A percentile compares a stretch with the other conserved stretches of the same genome.
Conservation (phyloP, 495 filamentous ascomycete species). For the Aspergillus baeticus region DNA sequence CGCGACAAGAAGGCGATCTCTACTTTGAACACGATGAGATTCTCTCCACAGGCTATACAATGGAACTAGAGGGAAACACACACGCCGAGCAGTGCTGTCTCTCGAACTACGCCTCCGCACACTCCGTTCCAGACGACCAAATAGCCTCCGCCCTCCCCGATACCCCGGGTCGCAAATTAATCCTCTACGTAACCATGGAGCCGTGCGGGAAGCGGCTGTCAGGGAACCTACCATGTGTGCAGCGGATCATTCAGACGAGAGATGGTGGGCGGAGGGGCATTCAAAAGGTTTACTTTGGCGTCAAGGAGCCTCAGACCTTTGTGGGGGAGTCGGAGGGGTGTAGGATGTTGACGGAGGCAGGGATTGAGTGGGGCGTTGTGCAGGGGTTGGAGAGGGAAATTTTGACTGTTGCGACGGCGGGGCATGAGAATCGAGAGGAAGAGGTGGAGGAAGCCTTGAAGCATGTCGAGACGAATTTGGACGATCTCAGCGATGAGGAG, state of each 20-base stretch:
- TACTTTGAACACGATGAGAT: constrained; percentile 50
- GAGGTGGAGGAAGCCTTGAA: constrained; percentile 34
- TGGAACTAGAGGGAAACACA: constrained; percentile 89
- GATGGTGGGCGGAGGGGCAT: constrained; percentile 50
- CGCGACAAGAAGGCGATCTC: constrained; percentile 38
- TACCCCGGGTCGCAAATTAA: constrained; percentile 40
- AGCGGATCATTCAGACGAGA: constrained; percentile 67
- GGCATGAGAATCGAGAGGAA: constrained; percentile 57
- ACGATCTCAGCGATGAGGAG: constrained; percentile 37
- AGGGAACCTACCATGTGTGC: constrained; percentile 79
- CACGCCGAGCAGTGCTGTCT: constrained; percentile 95
- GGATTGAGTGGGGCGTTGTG: constrained; percentile 71
- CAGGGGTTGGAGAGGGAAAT: constrained; percentile 80
- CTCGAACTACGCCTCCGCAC: constrained; percentile 62
- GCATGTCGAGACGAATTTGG: constrained; percentile 30
- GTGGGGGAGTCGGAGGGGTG: constrained; percentile 77
- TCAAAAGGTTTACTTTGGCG: constrained; percentile 79
- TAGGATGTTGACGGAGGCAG: constrained; percentile 64
- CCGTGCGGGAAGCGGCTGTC: constrained; percentile 80
- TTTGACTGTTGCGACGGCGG: constrained; percentile 73
- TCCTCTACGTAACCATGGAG: constrained; percentile 92
- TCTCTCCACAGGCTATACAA: constrained; percentile 83
- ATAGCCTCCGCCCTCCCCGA: constrained; percentile 55
- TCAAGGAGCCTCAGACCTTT: constrained; percentile 86
- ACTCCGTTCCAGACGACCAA: constrained; percentile 52